Base-by-base conservation (phyloP, 768 basidiomycete species). In the Tulasnella sp. region DNA sequence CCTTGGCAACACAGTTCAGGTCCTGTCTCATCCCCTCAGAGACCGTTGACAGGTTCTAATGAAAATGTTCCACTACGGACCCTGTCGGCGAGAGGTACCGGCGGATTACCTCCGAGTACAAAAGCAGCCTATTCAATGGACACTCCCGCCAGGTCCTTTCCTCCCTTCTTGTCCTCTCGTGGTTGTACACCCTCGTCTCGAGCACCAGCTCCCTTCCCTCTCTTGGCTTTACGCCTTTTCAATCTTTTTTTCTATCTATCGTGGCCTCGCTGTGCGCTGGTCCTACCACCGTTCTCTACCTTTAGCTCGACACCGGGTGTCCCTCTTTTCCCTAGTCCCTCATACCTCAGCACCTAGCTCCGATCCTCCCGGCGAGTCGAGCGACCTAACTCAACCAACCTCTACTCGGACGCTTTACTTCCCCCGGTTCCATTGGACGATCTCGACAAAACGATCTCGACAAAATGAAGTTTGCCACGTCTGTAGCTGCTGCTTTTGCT, bases 141-240 rank as follows among this genome's bases (percentile, higher is more conserved):
- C n/a, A 46, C 25, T 46, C 45, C 45, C 15, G 15, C 32, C n/a
- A 27, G 45, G 32, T 46, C 9, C 4, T 23, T 11, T 5, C 23
- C 45, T 46, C 45, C 32, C 45, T 46, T 46, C 45, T 46, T 46
- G 11, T 31, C 45, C 45, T 31, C 32, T 31, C 25, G 45, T n/a
- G n/a, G n/a, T n/a, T n/a, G 45, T 46, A 25, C 32, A 23, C 32
- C 45, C 45, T 46, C 45, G 25, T 25, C 9, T 21, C 29, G 21
- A 9, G 42, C 15, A 15, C n/a, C 43, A 45, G 43, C 21, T n/a
- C 45, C 23, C 32, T 31, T 46, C 15, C 25, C 45, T 46, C 45
- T 46, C 45, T 46, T 46, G 45, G 45, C 45, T 46, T 46, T 46
- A 46, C 45, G 45, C 45, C 45, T 46, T 11, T 46, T 46, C 45